Conservation (phyloP, 768 basidiomycete species). For the Macrocybe gigantea region DNA sequence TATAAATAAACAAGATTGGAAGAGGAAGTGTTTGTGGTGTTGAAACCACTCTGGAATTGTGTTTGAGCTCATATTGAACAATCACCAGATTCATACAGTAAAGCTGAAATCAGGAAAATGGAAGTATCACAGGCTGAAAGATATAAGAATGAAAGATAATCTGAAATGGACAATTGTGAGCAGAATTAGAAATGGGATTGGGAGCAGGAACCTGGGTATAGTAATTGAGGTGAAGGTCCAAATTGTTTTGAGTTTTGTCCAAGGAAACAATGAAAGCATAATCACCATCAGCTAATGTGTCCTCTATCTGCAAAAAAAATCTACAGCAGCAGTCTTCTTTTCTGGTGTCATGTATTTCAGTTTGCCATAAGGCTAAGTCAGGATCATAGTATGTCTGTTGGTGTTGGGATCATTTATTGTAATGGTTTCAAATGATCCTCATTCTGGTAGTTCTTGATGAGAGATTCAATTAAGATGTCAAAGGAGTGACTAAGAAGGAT, state of each 20-base stretch:
- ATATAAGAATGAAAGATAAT: too few species aligned
- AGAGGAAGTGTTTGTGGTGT: neutral
- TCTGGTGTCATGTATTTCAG: neutral
- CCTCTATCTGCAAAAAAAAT: neutral
- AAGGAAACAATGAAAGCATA: too few species aligned
- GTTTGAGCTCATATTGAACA: neutral
- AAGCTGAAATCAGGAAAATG: too few species aligned
- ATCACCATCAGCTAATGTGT: neutral
- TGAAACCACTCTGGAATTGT: neutral
- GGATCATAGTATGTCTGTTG: conserved; percentile 1
- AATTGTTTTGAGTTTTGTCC: too few species aligned
- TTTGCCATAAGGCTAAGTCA: conserved; percentile 9
- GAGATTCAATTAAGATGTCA: conserved; percentile 10
- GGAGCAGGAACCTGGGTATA: too few species aligned
- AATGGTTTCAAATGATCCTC: conserved; percentile 9
- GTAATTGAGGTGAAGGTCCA: too few species aligned
- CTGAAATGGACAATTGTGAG: too few species aligned
- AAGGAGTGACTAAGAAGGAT: conserved; percentile 15
- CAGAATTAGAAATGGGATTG: neutral
- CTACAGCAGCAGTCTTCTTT: neutral
- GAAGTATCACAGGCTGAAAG: too few species aligned
- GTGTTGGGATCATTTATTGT: conserved; percentile 17
- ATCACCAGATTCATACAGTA: too few species aligned
- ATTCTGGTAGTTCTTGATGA: conserved; percentile 6
- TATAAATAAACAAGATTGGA: neutral